These are phyloP conservation scores for Saprolegnia parasitica DNA, from an alignment of 352 stramenopile species.

Conservation along the genomic window DNA sequence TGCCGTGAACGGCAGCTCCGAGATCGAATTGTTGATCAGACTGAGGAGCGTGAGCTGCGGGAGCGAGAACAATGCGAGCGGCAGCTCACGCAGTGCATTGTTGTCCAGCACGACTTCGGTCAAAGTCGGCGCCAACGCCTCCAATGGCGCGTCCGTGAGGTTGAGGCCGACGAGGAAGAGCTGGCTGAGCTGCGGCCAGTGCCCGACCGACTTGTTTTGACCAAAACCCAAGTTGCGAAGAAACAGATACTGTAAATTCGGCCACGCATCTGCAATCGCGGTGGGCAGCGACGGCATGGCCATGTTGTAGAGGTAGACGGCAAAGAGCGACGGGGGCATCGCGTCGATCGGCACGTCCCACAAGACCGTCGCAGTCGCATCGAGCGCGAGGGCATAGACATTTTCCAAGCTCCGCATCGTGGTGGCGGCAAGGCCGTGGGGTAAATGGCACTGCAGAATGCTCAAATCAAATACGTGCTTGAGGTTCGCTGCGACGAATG, in stretches of 20 bases:
- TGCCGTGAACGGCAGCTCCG: background rate
- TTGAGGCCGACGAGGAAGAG: background rate
- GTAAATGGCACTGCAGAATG: slow-evolving; percentile 6
- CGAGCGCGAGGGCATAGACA: slow-evolving; percentile 6
- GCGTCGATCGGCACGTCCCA: background rate
- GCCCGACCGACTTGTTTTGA: background rate
- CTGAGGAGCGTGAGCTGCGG: background rate
- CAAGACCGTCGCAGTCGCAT: background rate
- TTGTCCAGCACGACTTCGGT: background rate
- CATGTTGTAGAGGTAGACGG: slow-evolving; percentile 8
- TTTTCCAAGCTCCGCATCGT: slow-evolving; percentile 6
- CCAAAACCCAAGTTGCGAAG: slow-evolving; percentile 1
- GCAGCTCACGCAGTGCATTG: background rate
- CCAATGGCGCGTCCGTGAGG: background rate
- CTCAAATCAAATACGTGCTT: slow-evolving; percentile 15
- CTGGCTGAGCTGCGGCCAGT: background rate
- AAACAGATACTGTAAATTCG: slow-evolving; percentile 11
- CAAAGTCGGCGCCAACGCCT: background rate
- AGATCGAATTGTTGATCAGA: slow-evolving; percentile 12
- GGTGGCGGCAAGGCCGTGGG: background rate
- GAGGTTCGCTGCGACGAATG: background rate
- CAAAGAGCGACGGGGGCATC: slow-evolving; percentile 4
- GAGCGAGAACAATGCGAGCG: background rate
- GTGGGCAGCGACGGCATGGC: background rate
- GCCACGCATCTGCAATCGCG: background rate